Percentiles rank a stretch among this genome's conserved stretches.
Evolutionary conservation across 2,329 filamentous ascomycete genomes (phyloP).

Genomic region (Pyricularia pennisetigena): DNA sequence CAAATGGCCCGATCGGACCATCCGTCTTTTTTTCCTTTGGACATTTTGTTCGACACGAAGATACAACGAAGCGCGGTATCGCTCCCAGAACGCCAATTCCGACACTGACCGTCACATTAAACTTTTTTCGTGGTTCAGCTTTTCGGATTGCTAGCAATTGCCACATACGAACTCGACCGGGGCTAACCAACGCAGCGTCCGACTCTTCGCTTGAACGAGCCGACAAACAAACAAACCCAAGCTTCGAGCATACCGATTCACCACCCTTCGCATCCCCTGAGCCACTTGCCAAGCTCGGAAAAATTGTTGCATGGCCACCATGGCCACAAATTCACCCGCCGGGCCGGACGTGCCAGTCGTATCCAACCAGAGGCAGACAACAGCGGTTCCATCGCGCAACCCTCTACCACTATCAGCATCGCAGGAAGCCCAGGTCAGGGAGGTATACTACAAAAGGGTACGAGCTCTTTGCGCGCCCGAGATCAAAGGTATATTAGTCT

Average conservation of each 20-base stretch:
- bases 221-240: neutral
- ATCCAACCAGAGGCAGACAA: slow-evolving; percentile 11
- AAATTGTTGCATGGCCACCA: slow-evolving; percentile 23
- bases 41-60: neutral
- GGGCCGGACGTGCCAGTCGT: slow-evolving; percentile 18
- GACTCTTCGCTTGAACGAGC: neutral
- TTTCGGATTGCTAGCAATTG: neutral
- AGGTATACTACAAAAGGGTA: slow-evolving; percentile 73
- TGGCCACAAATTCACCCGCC: slow-evolving; percentile 27
- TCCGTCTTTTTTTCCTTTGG: neutral
- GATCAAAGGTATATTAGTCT: slow-evolving; percentile 54
- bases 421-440: slow-evolving; percentile 73
- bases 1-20: neutral
- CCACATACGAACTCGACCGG: neutral
- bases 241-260: neutral
- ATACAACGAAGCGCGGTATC: neutral
- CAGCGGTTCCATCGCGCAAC: slow-evolving; percentile 54
- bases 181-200: neutral
- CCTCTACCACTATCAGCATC: slow-evolving; percentile 74
- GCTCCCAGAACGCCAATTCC: neutral
- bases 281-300: neutral
- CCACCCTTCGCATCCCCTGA: neutral
- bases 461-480: slow-evolving; percentile 65
- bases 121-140: neutral
- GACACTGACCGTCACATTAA: neutral